These are phyloP conservation scores for Dioscorea alata DNA, from an alignment of 106 monocot genomes.

Conservation along the genomic window DNA sequence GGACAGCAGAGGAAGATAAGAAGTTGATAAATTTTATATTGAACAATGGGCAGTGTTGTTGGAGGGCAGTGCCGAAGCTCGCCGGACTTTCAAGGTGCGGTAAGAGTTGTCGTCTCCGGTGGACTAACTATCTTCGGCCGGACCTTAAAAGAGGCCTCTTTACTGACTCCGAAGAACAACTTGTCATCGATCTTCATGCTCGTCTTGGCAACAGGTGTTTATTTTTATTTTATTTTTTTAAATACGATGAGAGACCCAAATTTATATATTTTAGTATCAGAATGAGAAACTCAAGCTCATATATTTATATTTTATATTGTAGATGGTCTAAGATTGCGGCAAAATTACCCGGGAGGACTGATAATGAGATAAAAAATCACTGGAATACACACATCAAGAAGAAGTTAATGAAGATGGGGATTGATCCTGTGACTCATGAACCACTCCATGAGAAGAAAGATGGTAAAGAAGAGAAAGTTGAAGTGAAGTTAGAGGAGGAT, in stretches of 20 bases:
- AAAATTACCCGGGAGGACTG: constrained; percentile 72
- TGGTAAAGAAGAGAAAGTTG: no score
- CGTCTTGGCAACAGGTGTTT: constrained; percentile 52
- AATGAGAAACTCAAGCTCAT: no score
- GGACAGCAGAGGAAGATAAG: constrained; percentile 73
- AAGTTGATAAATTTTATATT: constrained; percentile 66
- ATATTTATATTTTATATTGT: not conserved
- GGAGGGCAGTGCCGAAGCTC: constrained; percentile 75
- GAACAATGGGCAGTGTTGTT: constrained; percentile 61
- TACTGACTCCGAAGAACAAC: constrained; percentile 58
- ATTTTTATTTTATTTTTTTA: not conserved
- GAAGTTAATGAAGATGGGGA: constrained; percentile 70
- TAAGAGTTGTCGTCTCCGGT: constrained; percentile 67
- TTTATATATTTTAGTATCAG: not conserved
- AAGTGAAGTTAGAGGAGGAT: not conserved
- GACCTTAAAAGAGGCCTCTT: constrained; percentile 83
- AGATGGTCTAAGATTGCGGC: constrained; percentile 89
- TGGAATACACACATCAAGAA: constrained; percentile 95
- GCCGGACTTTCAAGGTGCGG: constrained; percentile 72
- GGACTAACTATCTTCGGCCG: constrained; percentile 83
- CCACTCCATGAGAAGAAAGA: constrained; percentile 21
- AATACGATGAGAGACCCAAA: not conserved
- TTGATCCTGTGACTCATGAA: constrained; percentile 59
- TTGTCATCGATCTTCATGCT: constrained; percentile 77
- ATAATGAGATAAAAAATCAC: constrained; percentile 88